Percentiles rank a stretch among this genome's conserved stretches.
Conservation (phyloP, 331 rosid species). For the Saraca asoca region DNA sequence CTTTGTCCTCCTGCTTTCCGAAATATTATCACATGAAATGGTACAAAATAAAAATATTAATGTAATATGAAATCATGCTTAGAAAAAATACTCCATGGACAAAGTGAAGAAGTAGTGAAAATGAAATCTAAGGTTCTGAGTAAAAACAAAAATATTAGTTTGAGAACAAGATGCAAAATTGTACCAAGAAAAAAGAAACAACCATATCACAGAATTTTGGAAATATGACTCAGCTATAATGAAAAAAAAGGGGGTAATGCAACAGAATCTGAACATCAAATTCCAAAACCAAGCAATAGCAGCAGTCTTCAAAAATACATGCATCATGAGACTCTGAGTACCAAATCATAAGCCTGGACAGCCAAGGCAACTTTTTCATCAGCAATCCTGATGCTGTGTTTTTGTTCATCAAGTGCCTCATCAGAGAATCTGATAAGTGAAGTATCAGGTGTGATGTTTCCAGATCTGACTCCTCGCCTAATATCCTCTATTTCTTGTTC, state of each 20-base stretch:
- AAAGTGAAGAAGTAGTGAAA: constrained; percentile 3
- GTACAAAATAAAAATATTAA: constrained; percentile 10
- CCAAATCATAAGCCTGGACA: constrained; percentile 95
- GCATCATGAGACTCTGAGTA: constrained; percentile 39
- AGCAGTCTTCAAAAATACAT: neutral
- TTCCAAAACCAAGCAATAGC: neutral
- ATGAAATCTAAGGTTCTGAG: neutral
- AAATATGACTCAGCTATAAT: constrained; percentile 15
- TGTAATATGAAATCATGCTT: constrained; percentile 12
- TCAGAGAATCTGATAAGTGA: constrained; percentile 79
- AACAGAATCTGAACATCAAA: constrained; percentile 1
- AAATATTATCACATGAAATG: neutral
- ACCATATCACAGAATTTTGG: neutral
- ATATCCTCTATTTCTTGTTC: constrained; percentile 91
- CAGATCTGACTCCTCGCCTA: constrained; percentile 67
- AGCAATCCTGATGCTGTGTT: constrained; percentile 88
- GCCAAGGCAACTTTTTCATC: constrained; percentile 92
- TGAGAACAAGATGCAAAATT: constrained; percentile 16
- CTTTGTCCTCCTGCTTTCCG: constrained; percentile 10
- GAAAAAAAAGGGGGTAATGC: neutral
- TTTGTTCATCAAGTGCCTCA: constrained; percentile 96
- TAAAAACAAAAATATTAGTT: neutral
- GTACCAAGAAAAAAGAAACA: too few species aligned
- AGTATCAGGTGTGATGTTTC: constrained; percentile 65
- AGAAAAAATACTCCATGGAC: constrained; percentile 2